Evolutionary conservation across 2,329 filamentous ascomycete genomes (phyloP).

Genomic region (Pseudohalonectria lignicola): DNA sequence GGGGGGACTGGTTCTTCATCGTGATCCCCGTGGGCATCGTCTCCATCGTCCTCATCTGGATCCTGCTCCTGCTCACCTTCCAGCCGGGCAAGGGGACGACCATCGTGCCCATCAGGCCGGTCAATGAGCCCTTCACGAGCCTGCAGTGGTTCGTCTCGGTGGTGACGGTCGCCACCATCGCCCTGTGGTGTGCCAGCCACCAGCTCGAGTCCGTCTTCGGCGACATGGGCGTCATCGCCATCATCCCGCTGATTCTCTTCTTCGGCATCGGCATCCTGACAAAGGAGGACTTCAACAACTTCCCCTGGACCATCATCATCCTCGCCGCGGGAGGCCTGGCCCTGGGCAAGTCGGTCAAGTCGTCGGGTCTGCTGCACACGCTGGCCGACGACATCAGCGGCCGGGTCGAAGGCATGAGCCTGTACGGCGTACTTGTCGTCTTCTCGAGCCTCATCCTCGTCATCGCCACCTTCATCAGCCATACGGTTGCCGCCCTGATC

Average conservation of each 20-base stretch:
- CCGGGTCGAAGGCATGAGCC: slow-evolving; percentile 62
- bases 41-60: slow-evolving; percentile 81
- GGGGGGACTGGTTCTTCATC: slow-evolving; percentile 96
- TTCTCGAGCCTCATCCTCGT: slow-evolving; percentile 79
- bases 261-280: slow-evolving; percentile 94
- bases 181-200: slow-evolving; percentile 85
- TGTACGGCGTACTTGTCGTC: slow-evolving; percentile 79
- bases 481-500: slow-evolving; percentile 92
- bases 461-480: slow-evolving; percentile 94
- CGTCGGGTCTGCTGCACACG: slow-evolving; percentile 82
- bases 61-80: slow-evolving; percentile 76
- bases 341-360: slow-evolving; percentile 87
- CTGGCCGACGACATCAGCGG: slow-evolving; percentile 69
- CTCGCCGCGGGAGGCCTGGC: slow-evolving; percentile 87
- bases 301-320: slow-evolving; percentile 99
- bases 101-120: slow-evolving; percentile 81
- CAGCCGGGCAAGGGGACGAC: slow-evolving; percentile 73
- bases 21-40: slow-evolving; percentile 86
- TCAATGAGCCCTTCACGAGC: slow-evolving; percentile 79
- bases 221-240: slow-evolving; percentile 97
- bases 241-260: slow-evolving; percentile 91
- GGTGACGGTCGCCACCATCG: slow-evolving; percentile 75
- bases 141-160: slow-evolving; percentile 87
- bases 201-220: slow-evolving; percentile 81
- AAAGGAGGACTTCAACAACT: slow-evolving; percentile 99